phyloP scores from a whole-genome alignment of 139 green algal species.

The Coelastrella sp. region DNA sequence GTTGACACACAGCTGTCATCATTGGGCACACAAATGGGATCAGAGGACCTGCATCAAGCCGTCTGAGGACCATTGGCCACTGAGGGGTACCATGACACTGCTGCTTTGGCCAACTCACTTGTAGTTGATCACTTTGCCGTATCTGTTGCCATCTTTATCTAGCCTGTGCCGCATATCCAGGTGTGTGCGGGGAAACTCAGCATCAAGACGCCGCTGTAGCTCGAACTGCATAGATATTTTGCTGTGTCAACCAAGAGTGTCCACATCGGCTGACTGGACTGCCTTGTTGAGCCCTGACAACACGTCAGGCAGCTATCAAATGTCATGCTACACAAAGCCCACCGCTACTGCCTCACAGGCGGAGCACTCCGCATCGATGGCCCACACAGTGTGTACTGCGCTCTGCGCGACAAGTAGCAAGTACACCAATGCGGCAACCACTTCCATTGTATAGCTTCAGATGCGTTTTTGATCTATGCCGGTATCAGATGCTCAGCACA shows the following conservation, averaged over 20 bases:
- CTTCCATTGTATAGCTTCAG: neutral
- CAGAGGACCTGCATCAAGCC: no score
- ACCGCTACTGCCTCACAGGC: constrained; percentile 53
- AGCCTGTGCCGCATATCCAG: constrained; percentile 88
- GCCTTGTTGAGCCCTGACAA: neutral
- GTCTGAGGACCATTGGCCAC: no score
- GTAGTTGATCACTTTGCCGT: constrained; percentile 89
- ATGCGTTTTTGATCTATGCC: no score
- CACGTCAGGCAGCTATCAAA: no score
- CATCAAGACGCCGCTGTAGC: constrained; percentile 61
- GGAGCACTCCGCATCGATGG: constrained; percentile 51
- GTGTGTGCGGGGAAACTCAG: constrained; percentile 78
- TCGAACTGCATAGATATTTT: constrained; percentile 42
- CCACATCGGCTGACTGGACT: no score
- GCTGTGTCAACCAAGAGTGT: no score
- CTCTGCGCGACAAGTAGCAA: neutral
- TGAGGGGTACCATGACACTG: no score
- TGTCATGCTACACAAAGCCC: neutral
- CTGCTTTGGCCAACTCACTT: constrained; percentile 55
- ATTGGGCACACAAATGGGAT: no score
- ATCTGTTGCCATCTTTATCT: constrained; percentile 85
- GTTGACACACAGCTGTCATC: no score
- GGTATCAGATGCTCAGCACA: no score
- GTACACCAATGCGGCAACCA: neutral
- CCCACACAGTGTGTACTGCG: neutral